Percentiles rank a stretch among this genome's conserved stretches.
phyloP scores from a whole-genome alignment of 257 asterid species.

The Scutellaria baicalensis region DNA sequence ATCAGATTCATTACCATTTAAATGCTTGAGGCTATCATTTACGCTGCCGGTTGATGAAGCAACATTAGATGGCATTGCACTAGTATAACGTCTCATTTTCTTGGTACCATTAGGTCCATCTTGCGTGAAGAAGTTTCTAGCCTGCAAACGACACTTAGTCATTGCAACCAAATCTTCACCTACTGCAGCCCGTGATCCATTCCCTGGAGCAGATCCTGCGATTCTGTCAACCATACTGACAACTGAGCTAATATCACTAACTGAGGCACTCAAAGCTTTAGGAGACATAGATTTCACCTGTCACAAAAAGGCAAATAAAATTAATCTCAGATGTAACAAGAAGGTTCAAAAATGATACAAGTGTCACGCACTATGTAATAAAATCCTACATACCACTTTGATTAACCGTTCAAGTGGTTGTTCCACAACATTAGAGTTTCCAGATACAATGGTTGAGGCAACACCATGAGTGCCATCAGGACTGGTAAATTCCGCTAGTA shows the following conservation, averaged over 20 bases:
- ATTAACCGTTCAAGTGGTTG: conserved; percentile 81
- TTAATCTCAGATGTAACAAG: background rate
- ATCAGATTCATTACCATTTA: conserved; percentile 67
- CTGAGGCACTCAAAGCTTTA: conserved; percentile 63
- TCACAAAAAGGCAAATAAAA: conserved; percentile 14
- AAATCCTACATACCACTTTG: conserved; percentile 48
- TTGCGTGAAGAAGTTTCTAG: conserved; percentile 69
- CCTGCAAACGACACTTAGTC: conserved; percentile 91
- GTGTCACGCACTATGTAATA: conserved; percentile 1
- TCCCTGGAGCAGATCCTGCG: conserved; percentile 98
- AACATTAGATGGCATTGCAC: conserved; percentile 69
- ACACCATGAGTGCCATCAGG: conserved; percentile 75
- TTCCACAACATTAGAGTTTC: conserved; percentile 55
- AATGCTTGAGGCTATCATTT: conserved; percentile 54
- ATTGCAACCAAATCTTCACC: conserved; percentile 98
- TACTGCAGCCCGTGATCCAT: conserved; percentile 96
- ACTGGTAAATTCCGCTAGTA: conserved; percentile 80
- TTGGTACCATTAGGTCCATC: conserved; percentile 81
- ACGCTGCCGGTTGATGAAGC: conserved; percentile 73
- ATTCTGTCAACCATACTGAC: conserved; percentile 93
- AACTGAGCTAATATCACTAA: conserved; percentile 83
- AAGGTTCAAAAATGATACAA: background rate
- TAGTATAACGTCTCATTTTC: conserved; percentile 85
- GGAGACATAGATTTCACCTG: conserved; percentile 74
- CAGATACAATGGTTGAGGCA: conserved; percentile 50